These are phyloP conservation scores for Dothistroma septosporum DNA, from an alignment of 2,329 filamentous ascomycete species.

Conservation along the genomic window DNA sequence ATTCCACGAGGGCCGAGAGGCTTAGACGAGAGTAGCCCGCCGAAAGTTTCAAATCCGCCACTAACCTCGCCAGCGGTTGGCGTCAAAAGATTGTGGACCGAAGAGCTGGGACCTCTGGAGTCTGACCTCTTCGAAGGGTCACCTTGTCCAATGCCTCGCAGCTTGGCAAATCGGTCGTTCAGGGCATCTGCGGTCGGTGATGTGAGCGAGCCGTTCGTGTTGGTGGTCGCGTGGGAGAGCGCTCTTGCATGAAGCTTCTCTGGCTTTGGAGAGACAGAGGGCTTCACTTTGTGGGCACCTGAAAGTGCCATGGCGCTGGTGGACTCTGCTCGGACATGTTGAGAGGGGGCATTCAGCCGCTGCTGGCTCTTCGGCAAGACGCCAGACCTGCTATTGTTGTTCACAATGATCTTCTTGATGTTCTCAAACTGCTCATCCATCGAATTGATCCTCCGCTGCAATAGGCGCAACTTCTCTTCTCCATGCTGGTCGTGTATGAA, in stretches of 20 bases:
- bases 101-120: conserved; percentile 29
- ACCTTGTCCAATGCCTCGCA: conserved; percentile 14
- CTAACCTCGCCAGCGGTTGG: conserved; percentile 40
- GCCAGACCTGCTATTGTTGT: conserved; percentile 55
- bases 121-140: conserved; percentile 20
- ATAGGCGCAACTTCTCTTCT: conserved; percentile 47
- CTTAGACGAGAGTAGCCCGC: conserved; percentile 17
- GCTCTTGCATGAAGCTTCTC: conserved; percentile 61
- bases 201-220: conserved; percentile 28
- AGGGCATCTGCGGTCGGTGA: conserved; percentile 44
- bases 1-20: conserved; percentile 53
- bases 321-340: conserved; percentile 13
- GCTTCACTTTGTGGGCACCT: conserved; percentile 25
- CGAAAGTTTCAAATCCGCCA: conserved; percentile 21
- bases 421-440: conserved; percentile 42
- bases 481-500: conserved; percentile 48
- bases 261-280: conserved; percentile 56
- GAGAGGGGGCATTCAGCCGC: background rate
- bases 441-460: conserved; percentile 28
- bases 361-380: conserved; percentile 28
- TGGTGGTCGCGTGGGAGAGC: conserved; percentile 36
- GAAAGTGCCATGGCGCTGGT: conserved; percentile 18
- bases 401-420: conserved; percentile 50
- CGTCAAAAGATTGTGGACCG: conserved; percentile 35
- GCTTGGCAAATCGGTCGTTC: conserved; percentile 32